phyloP scores from a whole-genome alignment of 768 basidiomycete genomes.

The Podaxis sp. region DNA sequence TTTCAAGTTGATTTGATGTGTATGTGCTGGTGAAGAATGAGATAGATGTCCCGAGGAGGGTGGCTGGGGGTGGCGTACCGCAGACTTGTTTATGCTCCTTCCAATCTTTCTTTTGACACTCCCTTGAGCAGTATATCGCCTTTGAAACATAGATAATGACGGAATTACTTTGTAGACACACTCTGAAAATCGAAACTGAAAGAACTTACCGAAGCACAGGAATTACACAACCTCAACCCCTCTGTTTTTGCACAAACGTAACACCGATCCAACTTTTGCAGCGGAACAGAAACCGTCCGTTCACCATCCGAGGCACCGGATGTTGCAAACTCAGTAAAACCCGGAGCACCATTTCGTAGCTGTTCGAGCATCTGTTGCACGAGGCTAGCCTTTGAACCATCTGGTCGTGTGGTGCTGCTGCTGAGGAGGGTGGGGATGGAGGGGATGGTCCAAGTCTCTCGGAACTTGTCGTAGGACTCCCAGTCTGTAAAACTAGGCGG shows the following conservation, averaged over 20 bases:
- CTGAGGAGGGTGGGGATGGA: background rate
- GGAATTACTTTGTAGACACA: no score
- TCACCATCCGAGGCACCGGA: background rate
- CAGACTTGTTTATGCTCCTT: constrained; percentile 8
- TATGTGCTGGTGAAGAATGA: constrained; percentile 22
- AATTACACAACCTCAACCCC: background rate
- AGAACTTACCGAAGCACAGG: background rate
- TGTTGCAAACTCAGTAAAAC: background rate
- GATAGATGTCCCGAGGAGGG: background rate
- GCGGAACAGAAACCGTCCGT: background rate
- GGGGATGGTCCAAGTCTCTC: no score
- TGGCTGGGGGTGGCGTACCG: background rate
- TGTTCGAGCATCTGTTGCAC: background rate
- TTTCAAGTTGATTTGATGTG: constrained; percentile 29
- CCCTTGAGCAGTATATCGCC: constrained; percentile 10
- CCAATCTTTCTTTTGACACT: constrained; percentile 13
- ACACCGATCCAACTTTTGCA: background rate
- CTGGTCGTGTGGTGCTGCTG: background rate
- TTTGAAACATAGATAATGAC: background rate
- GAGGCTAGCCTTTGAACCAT: background rate
- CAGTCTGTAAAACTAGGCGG: no score
- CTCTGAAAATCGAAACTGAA: no score
- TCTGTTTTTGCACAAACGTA: background rate
- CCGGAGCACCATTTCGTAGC: background rate
- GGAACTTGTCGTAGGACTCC: no score